phyloP scores from a whole-genome alignment of 2,329 filamentous ascomycete species.

The Pseudocercospora vitis region DNA sequence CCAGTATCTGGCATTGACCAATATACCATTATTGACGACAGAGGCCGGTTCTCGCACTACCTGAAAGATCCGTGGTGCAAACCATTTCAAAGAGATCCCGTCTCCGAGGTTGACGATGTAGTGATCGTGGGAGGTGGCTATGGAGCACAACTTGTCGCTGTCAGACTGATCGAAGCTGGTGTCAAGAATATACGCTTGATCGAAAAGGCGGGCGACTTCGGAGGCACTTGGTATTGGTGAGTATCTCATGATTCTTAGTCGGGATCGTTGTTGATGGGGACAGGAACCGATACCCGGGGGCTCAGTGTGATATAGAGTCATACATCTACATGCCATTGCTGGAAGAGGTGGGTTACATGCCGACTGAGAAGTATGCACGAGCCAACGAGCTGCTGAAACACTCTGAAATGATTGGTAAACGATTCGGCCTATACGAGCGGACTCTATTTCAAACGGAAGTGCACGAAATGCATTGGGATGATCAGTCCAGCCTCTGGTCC shows the following conservation, averaged over 20 bases:
- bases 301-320: slow-evolving; percentile 50
- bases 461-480: slow-evolving; percentile 23
- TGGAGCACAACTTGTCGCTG: slow-evolving; percentile 26
- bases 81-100: slow-evolving; percentile 21
- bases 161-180: slow-evolving; percentile 26
- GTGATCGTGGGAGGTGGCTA: slow-evolving; percentile 28
- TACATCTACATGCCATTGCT: slow-evolving; percentile 50
- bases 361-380: slow-evolving; percentile 39
- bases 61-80: slow-evolving; percentile 25
- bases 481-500: slow-evolving; percentile 38
- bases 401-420: slow-evolving; percentile 24
- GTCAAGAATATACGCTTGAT: slow-evolving; percentile 26
- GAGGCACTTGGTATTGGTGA: slow-evolving; percentile 47
- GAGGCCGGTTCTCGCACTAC: slow-evolving; percentile 22
- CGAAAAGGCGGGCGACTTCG: slow-evolving; percentile 35
- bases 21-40: slow-evolving; percentile 25
- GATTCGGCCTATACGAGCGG: slow-evolving; percentile 34
- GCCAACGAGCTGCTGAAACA: slow-evolving; percentile 45
- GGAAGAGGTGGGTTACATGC: slow-evolving; percentile 46
- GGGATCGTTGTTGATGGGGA: too few species aligned
- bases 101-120: slow-evolving; percentile 24
- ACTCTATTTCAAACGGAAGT: slow-evolving; percentile 44
- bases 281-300: slow-evolving; percentile 45
- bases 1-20: slow-evolving; percentile 25
- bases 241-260: too few species aligned